A percentile compares a stretch with the other conserved stretches of the same genome.
Conservation (phyloP, 192 early-diverging fungal species). For the Umbelopsis sp. region DNA sequence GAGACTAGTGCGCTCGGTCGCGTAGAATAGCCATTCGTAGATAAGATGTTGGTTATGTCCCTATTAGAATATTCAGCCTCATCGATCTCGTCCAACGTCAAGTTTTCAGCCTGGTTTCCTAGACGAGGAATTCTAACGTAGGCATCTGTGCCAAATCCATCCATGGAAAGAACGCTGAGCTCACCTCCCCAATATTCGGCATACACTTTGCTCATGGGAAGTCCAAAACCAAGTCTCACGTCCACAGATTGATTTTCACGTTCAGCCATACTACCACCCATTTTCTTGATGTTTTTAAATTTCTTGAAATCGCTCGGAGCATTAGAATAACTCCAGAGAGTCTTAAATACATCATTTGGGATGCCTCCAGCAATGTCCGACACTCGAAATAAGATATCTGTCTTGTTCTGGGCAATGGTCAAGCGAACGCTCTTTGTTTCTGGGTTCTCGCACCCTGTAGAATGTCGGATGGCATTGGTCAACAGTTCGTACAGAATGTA, state of each 20-base stretch:
- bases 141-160: conserved; percentile 90
- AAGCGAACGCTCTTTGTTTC: conserved; percentile 78
- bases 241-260: conserved; percentile 24
- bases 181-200: conserved; percentile 96
- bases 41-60: not conserved
- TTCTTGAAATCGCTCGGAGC: conserved; percentile 59
- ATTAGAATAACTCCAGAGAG: conserved; percentile 81
- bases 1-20: conserved; percentile 5
- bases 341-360: conserved; percentile 52
- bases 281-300: conserved; percentile 72
- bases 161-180: conserved; percentile 78
- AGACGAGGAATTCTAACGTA: conserved; percentile 83
- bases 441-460: conserved; percentile 40
- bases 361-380: conserved; percentile 96
- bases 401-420: conserved; percentile 75
- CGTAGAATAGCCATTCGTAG: conserved; percentile 8
- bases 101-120: conserved; percentile 68
- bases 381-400: conserved; percentile 86
- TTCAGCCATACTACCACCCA: conserved; percentile 72
- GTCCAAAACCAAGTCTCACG: conserved; percentile 79
- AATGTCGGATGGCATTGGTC: conserved; percentile 81
- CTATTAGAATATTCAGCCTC: conserved; percentile 11
- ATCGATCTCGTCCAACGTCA: conserved; percentile 21
- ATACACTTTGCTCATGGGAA: conserved; percentile 93
- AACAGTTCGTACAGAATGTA: conserved; percentile 95